A percentile compares a stretch with the other conserved stretches of the same genome.
These are phyloP conservation scores for Singerocomus inundabilis DNA, from an alignment of 1,284 basidiomycete species.

Conservation along the genomic window DNA sequence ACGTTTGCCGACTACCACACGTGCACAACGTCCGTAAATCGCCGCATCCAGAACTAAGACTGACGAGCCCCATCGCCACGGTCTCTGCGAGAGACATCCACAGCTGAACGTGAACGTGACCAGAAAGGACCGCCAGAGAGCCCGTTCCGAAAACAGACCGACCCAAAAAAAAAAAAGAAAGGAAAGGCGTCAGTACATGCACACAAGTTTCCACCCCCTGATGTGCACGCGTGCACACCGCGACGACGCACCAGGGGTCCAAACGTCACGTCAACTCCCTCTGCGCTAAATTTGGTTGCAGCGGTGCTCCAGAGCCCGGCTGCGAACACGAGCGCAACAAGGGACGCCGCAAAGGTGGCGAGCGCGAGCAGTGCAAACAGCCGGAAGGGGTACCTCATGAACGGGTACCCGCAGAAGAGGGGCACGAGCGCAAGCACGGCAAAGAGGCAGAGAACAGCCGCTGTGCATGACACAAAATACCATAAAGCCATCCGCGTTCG, in stretches of 20 bases:
- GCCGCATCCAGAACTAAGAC: constrained; percentile 4
- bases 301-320: constrained; percentile 4
- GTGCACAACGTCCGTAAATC: not conserved
- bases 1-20: not conserved
- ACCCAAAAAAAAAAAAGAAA: not conserved
- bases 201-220: no score
- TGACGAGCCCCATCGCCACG: constrained; percentile 5
- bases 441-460: constrained; percentile 1
- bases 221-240: no score
- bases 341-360: not conserved
- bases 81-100: constrained; percentile 11
- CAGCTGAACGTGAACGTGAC: not conserved
- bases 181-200: not conserved
- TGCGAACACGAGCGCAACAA: constrained; percentile 4
- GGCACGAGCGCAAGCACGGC: not conserved
- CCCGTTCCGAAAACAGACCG: no score
- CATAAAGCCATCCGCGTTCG: no score
- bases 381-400: not conserved
- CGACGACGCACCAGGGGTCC: constrained; percentile 11
- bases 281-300: not conserved
- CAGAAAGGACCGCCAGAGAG: no score
- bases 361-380: constrained; percentile 1
- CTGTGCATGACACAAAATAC: not conserved
- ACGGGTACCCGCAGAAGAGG: not conserved
- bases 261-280: constrained; percentile 1